Percentiles rank a stretch among this genome's conserved stretches.
These are phyloP conservation scores for Suhomyces canberraensis DNA, from an alignment of 805 yeast genomes.

Conservation along the genomic window DNA sequence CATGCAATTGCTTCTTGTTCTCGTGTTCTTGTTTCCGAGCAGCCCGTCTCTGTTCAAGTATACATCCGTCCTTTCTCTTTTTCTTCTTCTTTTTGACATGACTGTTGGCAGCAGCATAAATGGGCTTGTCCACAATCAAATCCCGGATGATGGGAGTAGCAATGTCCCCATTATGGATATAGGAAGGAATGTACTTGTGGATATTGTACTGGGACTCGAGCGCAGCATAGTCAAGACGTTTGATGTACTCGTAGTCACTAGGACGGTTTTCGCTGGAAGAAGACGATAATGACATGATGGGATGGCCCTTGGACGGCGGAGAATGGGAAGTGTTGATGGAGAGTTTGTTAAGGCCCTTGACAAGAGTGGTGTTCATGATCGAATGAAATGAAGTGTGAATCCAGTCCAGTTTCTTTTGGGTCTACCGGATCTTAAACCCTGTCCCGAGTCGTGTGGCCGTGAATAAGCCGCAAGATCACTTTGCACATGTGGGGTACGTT, in stretches of 20 bases:
- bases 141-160: conserved; percentile 36
- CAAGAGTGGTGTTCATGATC: conserved; percentile 8
- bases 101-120: conserved; percentile 37
- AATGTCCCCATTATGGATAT: conserved; percentile 34
- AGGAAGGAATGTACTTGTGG: conserved; percentile 37
- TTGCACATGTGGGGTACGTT: not conserved
- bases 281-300: not conserved
- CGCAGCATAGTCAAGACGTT: conserved; percentile 31
- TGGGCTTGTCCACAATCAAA: conserved; percentile 36
- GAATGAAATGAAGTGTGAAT: not conserved
- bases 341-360: conserved; percentile 11
- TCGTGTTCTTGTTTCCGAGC: conserved; percentile 2
- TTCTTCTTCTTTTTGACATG: conserved; percentile 22
- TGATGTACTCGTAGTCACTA: conserved; percentile 18
- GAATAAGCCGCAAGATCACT: not conserved
- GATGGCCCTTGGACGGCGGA: not conserved
- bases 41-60: conserved; percentile 2
- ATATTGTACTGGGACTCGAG: conserved; percentile 32
- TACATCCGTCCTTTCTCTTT: conserved; percentile 3
- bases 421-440: not conserved
- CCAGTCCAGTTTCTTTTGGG: not conserved
- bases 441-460: not conserved
- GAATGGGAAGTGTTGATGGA: not conserved
- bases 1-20: conserved; percentile 7
- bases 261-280: conserved; percentile 1